These are phyloP conservation scores for Lolium multiflorum DNA, from an alignment of 176 grass and related monocot species.

Conservation along the genomic window DNA sequence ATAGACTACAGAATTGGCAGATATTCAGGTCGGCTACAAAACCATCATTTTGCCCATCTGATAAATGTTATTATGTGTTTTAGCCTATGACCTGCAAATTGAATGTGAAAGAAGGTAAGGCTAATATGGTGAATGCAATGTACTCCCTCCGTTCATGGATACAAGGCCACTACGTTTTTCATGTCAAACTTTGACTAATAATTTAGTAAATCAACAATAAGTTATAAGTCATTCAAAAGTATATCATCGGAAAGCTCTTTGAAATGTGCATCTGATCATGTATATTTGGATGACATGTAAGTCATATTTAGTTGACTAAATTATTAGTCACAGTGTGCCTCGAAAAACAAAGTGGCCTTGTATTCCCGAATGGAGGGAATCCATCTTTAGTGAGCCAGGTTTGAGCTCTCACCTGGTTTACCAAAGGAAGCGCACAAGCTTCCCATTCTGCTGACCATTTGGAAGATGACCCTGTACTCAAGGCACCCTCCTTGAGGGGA, in stretches of 20 bases:
- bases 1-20: neutral
- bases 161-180: no score
- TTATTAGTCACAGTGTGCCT: no score
- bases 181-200: no score
- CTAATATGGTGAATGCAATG: constrained; percentile 6
- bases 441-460: constrained; percentile 90
- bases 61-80: neutral
- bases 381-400: neutral
- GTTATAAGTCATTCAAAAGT: no score
- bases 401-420: constrained; percentile 59
- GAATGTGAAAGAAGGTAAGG: neutral
- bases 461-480: constrained; percentile 61
- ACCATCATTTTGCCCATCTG: neutral
- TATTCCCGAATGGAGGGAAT: no score
- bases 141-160: no score
- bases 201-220: no score
- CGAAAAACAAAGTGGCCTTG: no score
- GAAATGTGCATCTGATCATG: no score
- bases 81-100: constrained; percentile 42
- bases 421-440: constrained; percentile 64
- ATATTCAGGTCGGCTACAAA: neutral
- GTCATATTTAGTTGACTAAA: no score
- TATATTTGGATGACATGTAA: no score
- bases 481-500: constrained; percentile 68
- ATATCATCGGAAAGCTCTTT: no score